phyloP scores from a whole-genome alignment of 2,329 filamentous ascomycete species.

The Cercospora beticola region DNA sequence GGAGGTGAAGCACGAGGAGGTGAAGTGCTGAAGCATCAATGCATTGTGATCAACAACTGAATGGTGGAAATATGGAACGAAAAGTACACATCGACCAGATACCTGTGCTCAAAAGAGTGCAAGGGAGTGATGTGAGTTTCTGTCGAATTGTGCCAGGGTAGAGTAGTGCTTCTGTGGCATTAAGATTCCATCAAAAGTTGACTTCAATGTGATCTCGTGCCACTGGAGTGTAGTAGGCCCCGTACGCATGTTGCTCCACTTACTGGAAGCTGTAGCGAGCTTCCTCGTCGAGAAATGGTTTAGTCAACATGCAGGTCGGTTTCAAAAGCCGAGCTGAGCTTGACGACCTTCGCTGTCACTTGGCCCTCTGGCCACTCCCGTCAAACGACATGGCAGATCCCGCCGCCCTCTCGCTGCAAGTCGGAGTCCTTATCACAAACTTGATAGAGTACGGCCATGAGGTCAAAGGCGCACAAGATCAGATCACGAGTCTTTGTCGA shows the following conservation, averaged over 20 bases:
- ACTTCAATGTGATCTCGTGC: no score
- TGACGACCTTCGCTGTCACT: neutral
- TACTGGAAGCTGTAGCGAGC: neutral
- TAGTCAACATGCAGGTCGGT: neutral
- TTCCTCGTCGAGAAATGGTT: neutral
- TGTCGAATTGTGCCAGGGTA: no score
- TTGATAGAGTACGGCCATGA: neutral
- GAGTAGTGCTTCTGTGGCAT: no score
- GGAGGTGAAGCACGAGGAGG: neutral
- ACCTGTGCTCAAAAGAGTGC: no score
- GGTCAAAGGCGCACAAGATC: neutral
- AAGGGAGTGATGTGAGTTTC: no score
- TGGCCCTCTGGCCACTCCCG: neutral
- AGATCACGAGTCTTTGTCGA: neutral
- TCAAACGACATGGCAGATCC: neutral
- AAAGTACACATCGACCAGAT: no score
- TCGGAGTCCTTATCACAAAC: neutral
- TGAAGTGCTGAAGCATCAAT: neutral
- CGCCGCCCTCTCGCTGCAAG: neutral
- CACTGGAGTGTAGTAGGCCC: neutral
- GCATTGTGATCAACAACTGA: neutral
- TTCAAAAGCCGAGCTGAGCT: neutral
- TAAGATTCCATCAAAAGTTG: no score
- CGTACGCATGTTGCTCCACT: neutral
- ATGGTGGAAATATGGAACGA: neutral